These are phyloP conservation scores for Ophiostoma perfectum DNA, from an alignment of 2,329 filamentous ascomycete genomes.

Conservation along the genomic window DNA sequence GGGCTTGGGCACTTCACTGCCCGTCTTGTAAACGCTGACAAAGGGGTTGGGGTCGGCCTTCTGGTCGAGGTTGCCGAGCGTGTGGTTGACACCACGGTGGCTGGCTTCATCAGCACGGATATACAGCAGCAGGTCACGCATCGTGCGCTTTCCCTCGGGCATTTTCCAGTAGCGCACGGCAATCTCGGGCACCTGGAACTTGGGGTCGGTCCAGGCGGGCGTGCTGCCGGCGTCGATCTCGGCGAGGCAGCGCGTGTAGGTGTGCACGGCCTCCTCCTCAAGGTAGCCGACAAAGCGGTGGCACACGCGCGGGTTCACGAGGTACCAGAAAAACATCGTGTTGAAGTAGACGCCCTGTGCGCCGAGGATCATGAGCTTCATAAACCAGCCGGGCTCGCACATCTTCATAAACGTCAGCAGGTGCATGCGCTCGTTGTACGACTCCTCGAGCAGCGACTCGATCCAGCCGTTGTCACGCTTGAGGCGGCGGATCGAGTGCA, in stretches of 20 bases:
- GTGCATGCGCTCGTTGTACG: conserved; percentile 91
- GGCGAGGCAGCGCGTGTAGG: conserved; percentile 81
- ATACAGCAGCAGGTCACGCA: conserved; percentile 83
- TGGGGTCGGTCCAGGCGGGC: conserved; percentile 67
- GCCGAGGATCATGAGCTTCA: conserved; percentile 83
- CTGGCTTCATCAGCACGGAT: conserved; percentile 74
- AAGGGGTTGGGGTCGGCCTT: conserved; percentile 89
- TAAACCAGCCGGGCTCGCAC: conserved; percentile 72
- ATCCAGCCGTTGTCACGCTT: conserved; percentile 97
- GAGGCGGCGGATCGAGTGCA: conserved; percentile 76
- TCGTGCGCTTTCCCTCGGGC: conserved; percentile 73
- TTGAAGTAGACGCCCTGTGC: conserved; percentile 98
- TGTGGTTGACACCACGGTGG: conserved; percentile 94
- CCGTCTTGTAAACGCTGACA: conserved; percentile 72
- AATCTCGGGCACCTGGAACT: conserved; percentile 77
- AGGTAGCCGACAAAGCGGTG: conserved; percentile 96
- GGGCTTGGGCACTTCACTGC: conserved; percentile 59
- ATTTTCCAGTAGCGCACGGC: conserved; percentile 92
- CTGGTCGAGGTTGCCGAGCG: conserved; percentile 80
- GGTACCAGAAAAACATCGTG: conserved; percentile 80
- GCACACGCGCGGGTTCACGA: conserved; percentile 78
- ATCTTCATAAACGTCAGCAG: conserved; percentile 80
- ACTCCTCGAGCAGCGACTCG: conserved; percentile 82
- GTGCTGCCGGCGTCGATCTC: conserved; percentile 82
- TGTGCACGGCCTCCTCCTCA: conserved; percentile 94